A percentile compares a stretch with the other conserved stretches of the same genome.
phyloP scores from a whole-genome alignment of 768 basidiomycete species.

The Mycena alexandri region DNA sequence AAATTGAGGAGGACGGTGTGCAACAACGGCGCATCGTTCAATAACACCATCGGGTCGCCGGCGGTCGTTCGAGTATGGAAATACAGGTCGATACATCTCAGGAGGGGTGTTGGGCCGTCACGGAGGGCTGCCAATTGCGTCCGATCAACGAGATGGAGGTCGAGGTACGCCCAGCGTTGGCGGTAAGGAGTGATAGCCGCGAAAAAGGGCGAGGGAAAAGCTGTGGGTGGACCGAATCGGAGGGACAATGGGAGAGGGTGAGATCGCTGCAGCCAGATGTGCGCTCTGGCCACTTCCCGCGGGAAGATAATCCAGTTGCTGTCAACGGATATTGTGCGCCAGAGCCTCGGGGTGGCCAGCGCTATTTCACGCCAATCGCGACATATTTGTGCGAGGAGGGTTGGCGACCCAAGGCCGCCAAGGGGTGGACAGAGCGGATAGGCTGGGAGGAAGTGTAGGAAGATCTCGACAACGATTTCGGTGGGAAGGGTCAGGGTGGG shows the following conservation, averaged over 20 bases:
- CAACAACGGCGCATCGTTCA: background rate
- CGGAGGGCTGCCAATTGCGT: background rate
- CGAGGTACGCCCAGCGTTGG: background rate
- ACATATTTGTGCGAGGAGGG: background rate
- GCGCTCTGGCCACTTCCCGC: background rate
- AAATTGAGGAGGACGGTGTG: background rate
- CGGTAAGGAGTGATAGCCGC: background rate
- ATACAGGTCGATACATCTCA: background rate
- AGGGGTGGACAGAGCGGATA: background rate
- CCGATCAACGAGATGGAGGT: background rate
- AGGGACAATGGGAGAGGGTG: background rate
- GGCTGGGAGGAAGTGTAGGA: slow-evolving; percentile 8
- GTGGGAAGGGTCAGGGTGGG: slow-evolving; percentile 4
- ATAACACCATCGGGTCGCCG: no score
- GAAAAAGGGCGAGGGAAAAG: background rate
- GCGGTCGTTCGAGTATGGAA: no score
- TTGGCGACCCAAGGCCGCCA: background rate
- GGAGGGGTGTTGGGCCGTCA: background rate
- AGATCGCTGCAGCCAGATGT: background rate
- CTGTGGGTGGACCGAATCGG: background rate
- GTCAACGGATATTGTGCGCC: background rate
- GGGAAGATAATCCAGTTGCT: no score
- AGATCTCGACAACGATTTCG: slow-evolving; percentile 16
- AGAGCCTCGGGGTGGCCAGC: background rate
- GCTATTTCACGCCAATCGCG: slow-evolving; percentile 7